A percentile compares a stretch with the other conserved stretches of the same genome.
phyloP scores from a whole-genome alignment of 2,329 filamentous ascomycete genomes.

The Beauveria caledonica region DNA sequence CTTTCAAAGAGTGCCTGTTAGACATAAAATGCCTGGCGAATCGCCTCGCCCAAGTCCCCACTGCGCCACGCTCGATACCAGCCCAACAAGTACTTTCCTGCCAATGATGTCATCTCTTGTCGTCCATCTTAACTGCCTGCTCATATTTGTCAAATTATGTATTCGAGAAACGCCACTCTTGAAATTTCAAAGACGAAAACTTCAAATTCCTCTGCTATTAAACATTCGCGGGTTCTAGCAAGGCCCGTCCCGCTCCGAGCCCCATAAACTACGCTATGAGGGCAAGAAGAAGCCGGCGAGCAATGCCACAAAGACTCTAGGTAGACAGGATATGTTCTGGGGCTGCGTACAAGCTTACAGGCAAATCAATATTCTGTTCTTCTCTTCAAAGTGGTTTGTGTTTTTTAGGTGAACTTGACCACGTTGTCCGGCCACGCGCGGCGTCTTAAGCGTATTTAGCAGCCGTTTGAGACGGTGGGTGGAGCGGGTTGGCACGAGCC shows the following conservation, averaged over 20 bases:
- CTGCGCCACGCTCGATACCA: constrained; percentile 7
- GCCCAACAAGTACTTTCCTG: not conserved
- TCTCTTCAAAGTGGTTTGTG: no score
- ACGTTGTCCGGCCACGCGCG: not conserved
- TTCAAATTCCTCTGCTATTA: no score
- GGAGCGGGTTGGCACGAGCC: no score
- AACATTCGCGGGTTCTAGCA: not conserved
- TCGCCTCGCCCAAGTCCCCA: not conserved
- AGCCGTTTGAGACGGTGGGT: not conserved
- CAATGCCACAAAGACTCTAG: not conserved
- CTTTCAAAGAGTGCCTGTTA: not conserved
- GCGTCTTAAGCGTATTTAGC: not conserved
- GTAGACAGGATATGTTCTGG: not conserved
- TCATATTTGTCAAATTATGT: not conserved
- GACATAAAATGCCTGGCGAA: not conserved
- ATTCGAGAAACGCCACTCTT: not conserved
- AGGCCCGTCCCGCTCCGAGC: constrained; percentile 10
- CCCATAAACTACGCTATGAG: constrained; percentile 10
- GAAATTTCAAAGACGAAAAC: not conserved
- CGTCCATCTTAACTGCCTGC: not conserved
- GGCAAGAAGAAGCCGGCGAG: not conserved
- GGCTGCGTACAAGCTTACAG: not conserved
- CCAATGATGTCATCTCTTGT: constrained; percentile 5
- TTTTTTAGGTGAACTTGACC: not conserved
- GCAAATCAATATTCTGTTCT: no score